Conservation (phyloP, 2,329 filamentous ascomycete species). For the Parastagonospora nodorum region DNA sequence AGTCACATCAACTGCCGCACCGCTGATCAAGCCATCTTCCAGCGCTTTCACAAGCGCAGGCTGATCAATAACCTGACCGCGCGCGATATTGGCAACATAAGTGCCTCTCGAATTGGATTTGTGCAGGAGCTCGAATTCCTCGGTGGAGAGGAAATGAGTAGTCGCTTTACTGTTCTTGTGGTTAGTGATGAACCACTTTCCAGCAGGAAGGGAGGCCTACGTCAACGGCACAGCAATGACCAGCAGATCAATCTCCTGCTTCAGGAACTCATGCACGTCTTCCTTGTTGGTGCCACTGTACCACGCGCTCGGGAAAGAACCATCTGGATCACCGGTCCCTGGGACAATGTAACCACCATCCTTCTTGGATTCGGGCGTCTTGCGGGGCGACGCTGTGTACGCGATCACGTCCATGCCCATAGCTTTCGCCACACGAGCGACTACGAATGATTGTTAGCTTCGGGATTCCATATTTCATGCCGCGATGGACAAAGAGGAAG, state of each 20-base stretch:
- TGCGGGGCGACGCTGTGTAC: conserved; percentile 73
- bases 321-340: conserved; percentile 66
- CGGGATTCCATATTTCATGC: neutral
- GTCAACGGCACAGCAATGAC: conserved; percentile 64
- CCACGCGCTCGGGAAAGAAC: conserved; percentile 61
- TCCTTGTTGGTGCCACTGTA: conserved; percentile 60
- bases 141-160: conserved; percentile 58
- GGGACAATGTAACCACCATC: conserved; percentile 72
- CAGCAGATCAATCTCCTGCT: conserved; percentile 61
- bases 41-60: conserved; percentile 67
- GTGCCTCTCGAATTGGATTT: conserved; percentile 51
- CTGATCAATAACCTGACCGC: conserved; percentile 67
- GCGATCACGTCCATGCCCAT: conserved; percentile 75
- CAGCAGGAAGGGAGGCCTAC: conserved; percentile 21
- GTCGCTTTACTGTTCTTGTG: conserved; percentile 48
- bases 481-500: neutral
- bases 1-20: conserved; percentile 78
- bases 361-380: conserved; percentile 66
- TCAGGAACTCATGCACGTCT: conserved; percentile 59
- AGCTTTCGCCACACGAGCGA: conserved; percentile 63
- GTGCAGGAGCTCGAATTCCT: conserved; percentile 62
- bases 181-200: conserved; percentile 4
- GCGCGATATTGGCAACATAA: conserved; percentile 73
- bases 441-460: conserved; percentile 35
- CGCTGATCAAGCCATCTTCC: conserved; percentile 59